Percentiles rank a stretch among this genome's conserved stretches.
These are phyloP conservation scores for Grosmannia penicillata DNA, from an alignment of 2,329 filamentous ascomycete genomes.

Conservation along the genomic window DNA sequence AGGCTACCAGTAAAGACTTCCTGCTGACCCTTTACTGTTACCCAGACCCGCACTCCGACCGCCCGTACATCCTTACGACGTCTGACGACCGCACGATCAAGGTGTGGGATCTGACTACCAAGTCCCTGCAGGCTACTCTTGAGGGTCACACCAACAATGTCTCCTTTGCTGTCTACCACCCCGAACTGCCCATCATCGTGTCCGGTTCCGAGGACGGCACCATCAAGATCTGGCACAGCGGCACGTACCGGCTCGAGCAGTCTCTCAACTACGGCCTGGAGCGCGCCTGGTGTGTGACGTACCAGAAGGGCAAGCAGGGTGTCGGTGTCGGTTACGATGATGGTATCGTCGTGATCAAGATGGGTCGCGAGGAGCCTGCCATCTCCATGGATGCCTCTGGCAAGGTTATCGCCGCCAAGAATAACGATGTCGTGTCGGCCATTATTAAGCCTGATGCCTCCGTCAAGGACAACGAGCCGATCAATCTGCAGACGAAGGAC, in stretches of 20 bases:
- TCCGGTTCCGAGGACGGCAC: slow-evolving; percentile 96
- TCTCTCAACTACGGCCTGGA: slow-evolving; percentile 92
- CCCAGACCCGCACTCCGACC: slow-evolving; percentile 49
- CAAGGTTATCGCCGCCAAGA: slow-evolving; percentile 90
- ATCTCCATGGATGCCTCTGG: slow-evolving; percentile 95
- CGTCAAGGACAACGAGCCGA: slow-evolving; percentile 77
- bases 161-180: slow-evolving; percentile 95
- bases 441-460: slow-evolving; percentile 85
- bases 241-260: slow-evolving; percentile 92
- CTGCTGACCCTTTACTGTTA: background rate
- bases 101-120: slow-evolving; percentile 98
- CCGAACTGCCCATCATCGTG: slow-evolving; percentile 90
- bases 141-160: slow-evolving; percentile 98
- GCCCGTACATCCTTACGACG: slow-evolving; percentile 84
- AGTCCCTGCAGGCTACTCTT: slow-evolving; percentile 88
- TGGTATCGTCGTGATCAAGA: slow-evolving; percentile 92
- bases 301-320: slow-evolving; percentile 87
- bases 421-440: slow-evolving; percentile 87
- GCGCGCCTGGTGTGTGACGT: slow-evolving; percentile 93
- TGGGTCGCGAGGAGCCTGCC: slow-evolving; percentile 91
- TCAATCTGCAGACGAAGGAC: slow-evolving; percentile 81
- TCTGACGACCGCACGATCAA: slow-evolving; percentile 95
- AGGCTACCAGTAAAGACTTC: background rate
- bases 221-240: slow-evolving; percentile 96
- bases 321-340: slow-evolving; percentile 95